Base-by-base conservation (phyloP, 352 stramenopile species). In the Thalassiosira hispida region DNA sequence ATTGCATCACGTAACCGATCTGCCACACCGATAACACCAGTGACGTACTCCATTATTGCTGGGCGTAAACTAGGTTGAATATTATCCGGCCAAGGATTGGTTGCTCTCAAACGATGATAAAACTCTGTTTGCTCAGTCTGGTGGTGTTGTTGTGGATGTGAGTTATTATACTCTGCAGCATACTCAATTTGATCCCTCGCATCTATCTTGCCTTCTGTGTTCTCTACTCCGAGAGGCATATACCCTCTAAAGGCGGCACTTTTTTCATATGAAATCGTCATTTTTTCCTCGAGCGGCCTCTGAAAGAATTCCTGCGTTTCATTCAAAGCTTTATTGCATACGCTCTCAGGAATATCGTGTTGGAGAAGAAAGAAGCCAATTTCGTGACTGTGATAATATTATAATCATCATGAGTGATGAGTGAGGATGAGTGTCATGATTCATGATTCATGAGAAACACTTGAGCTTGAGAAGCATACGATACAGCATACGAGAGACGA, bases 141-240 rank as follows among this genome's bases (percentile, higher is more conserved):
- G 23, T 18, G 40, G 27, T 9, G 1, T 59, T 18, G 25, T 38
- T 44, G 8, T 44, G 52, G 22, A 59, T 23, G 31, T 27, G 47
- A 59, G 16, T 44, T 23, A 47, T 57, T 3, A 77, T 92, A 87
- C 64, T 91, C 84, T 12, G 80, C 79, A 44, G 82, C 87, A 72
- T 88, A 90, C 47, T 92, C 87, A 51, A 92, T 77, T 69, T 92
- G 87, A 65, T 92, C 84, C 69, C 87, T 67, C 11, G 44, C 65
- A 78, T 92, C 87, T 22, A 88, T 65, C 33, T 74, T 81, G 23
- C 87, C 87, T 22, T 77, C 75, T 25, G 87, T 92, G 68, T 92
- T 92, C 73, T 92, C 84, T 18, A 89, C 71, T 6, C 87, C 87
- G 33, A 92, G 29, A 11, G 75, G 64, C 87, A 92, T 92, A 70